Evolutionary conservation across 2,329 filamentous ascomycete species (phyloP).

Genomic region (Pseudodiploospora longispora): DNA sequence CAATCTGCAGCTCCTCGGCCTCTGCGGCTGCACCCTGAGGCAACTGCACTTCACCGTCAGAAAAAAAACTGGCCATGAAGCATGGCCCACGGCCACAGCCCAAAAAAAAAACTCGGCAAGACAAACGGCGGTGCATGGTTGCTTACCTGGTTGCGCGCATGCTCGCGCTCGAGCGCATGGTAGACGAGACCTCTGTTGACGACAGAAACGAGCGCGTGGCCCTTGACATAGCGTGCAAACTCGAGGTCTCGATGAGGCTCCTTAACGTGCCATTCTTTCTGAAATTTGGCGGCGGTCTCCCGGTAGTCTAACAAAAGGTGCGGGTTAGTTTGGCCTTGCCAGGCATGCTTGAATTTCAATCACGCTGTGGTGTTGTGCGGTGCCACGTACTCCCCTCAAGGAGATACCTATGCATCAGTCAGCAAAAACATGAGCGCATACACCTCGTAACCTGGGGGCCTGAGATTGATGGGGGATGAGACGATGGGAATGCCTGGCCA

Average conservation of each 20-base stretch:
- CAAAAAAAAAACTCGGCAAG: neutral
- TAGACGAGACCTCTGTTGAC: conserved; percentile 58
- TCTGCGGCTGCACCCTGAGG: conserved; percentile 39
- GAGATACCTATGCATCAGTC: conserved; percentile 39
- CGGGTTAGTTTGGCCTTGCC: conserved; percentile 15
- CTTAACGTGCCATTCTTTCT: conserved; percentile 59
- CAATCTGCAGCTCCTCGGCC: conserved; percentile 38
- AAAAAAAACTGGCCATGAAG: conserved; percentile 2
- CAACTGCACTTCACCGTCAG: conserved; percentile 31
- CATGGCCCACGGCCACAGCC: neutral
- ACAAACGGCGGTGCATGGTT: conserved; percentile 4
- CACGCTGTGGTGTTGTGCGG: conserved; percentile 6
- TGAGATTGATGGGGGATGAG: conserved; percentile 4
- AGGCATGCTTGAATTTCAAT: neutral
- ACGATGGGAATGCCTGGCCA: neutral
- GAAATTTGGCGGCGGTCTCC: conserved; percentile 59
- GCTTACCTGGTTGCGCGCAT: conserved; percentile 42
- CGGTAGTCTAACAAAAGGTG: conserved; percentile 47
- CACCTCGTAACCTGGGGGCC: neutral
- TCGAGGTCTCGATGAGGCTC: conserved; percentile 54
- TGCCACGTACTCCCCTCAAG: conserved; percentile 53
- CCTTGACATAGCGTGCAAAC: conserved; percentile 58
- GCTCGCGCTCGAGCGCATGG: conserved; percentile 50
- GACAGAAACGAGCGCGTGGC: conserved; percentile 54
- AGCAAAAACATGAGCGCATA: conserved; percentile 1